A percentile compares a stretch with the other conserved stretches of the same genome.
Conservation (phyloP, 805 yeast species). For the Kluyveromyces wickerhamii region DNA sequence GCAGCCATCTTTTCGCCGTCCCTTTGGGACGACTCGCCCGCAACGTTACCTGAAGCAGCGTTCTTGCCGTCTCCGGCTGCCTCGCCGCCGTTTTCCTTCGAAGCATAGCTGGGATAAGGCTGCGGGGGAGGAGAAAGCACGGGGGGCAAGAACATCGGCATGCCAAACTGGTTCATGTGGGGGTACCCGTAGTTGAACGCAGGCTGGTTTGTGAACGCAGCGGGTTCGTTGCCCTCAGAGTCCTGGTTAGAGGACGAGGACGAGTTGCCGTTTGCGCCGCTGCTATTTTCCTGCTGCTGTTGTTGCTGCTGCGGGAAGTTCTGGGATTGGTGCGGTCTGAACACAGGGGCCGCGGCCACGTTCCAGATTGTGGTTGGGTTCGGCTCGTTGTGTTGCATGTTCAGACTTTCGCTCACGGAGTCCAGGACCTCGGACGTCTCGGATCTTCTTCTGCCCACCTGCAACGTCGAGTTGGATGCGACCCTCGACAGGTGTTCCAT, state of each 20-base stretch:
- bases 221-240: neutral
- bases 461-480: slow-evolving; percentile 6
- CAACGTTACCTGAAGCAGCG: neutral
- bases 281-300: neutral
- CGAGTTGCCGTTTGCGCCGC: slow-evolving; percentile 8
- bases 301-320: neutral
- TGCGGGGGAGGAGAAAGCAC: slow-evolving; percentile 2
- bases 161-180: slow-evolving; percentile 1
- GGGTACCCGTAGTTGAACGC: slow-evolving; percentile 4
- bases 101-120: too few relatives aligned
- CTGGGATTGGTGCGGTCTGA: slow-evolving; percentile 14
- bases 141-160: slow-evolving; percentile 4
- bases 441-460: slow-evolving; percentile 8
- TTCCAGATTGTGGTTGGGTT: slow-evolving; percentile 20
- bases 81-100: neutral
- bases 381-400: slow-evolving; percentile 7
- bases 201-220: slow-evolving; percentile 2
- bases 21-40: neutral
- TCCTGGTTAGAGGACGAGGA: neutral
- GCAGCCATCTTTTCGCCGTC: neutral
- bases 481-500: slow-evolving; percentile 8
- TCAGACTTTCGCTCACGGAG: slow-evolving; percentile 10
- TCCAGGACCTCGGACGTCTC: slow-evolving; percentile 10
- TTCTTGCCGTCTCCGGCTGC: neutral
- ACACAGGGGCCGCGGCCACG: slow-evolving; percentile 22